Evolutionary conservation across 2,329 filamentous ascomycete genomes (phyloP).

Genomic region (Alternaria triticimaculans): DNA sequence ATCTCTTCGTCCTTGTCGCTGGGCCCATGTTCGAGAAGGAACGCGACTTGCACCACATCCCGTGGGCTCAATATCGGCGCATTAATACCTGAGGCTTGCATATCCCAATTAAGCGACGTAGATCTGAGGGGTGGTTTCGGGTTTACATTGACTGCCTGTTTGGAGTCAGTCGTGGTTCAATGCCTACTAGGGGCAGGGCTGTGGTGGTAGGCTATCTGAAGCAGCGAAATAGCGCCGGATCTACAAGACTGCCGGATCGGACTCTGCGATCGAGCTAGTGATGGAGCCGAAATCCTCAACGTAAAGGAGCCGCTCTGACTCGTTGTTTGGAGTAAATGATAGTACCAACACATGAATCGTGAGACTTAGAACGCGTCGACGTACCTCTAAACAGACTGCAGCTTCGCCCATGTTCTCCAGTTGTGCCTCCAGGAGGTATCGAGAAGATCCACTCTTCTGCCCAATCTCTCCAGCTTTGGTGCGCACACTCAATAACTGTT

Average conservation of each 20-base stretch:
- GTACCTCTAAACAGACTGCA: conserved; percentile 76
- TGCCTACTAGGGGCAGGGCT: conserved; percentile 8
- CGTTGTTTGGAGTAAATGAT: conserved; percentile 21
- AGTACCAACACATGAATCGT: conserved; percentile 7
- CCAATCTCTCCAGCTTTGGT: conserved; percentile 80
- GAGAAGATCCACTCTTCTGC: conserved; percentile 50
- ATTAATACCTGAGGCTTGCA: conserved; percentile 44
- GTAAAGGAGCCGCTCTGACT: conserved; percentile 8
- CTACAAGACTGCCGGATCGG: conserved; percentile 18
- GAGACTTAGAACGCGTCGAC: conserved; percentile 11
- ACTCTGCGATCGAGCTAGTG: conserved; percentile 13
- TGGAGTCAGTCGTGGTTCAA: conserved; percentile 19
- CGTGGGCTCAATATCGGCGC: conserved; percentile 63
- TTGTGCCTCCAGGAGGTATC: conserved; percentile 89
- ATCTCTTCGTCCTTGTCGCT: conserved; percentile 52
- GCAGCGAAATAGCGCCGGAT: conserved; percentile 19
- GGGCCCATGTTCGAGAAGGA: conserved; percentile 64
- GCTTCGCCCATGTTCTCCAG: conserved; percentile 92
- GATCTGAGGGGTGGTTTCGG: conserved; percentile 61
- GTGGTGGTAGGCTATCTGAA: conserved; percentile 9
- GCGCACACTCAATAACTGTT: conserved; percentile 85
- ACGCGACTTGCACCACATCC: conserved; percentile 70
- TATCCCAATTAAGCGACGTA: conserved; percentile 63
- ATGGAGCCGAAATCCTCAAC: conserved; percentile 9
- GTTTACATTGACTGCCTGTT: conserved; percentile 53